These are phyloP conservation scores for Erodium trifolium DNA, from an alignment of 441 rosid genomes.

Conservation along the genomic window DNA sequence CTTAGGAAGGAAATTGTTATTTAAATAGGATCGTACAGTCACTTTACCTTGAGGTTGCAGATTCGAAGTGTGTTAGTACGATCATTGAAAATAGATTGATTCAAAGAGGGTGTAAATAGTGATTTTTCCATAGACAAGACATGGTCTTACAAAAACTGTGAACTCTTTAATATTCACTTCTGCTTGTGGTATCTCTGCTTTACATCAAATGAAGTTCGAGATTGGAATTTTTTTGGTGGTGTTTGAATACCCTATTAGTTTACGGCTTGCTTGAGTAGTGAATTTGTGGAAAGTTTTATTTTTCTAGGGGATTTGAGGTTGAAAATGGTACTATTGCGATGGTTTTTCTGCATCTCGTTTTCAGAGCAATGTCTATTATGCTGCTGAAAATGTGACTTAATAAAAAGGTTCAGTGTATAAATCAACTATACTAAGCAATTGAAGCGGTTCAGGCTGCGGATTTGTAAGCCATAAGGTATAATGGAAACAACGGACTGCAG, in stretches of 20 bases:
- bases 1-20: constrained; percentile 13
- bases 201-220: constrained; percentile 5
- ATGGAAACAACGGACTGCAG: not conserved
- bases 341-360: constrained; percentile 6
- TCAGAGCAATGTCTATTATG: not conserved
- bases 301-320: not conserved
- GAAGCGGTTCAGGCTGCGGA: not conserved
- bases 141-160: not conserved
- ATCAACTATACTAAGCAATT: not conserved
- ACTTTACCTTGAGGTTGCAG: constrained; percentile 8
- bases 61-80: not conserved
- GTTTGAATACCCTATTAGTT: constrained; percentile 4
- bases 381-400: too few species aligned
- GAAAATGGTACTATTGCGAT: not conserved
- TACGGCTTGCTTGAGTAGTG: not conserved
- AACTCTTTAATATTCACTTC: not conserved
- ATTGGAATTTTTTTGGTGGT: not conserved
- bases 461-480: constrained; percentile 6
- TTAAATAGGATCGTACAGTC: constrained; percentile 10
- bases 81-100: constrained; percentile 8
- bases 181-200: constrained; percentile 1
- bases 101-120: constrained; percentile 6
- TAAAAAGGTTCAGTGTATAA: not conserved
- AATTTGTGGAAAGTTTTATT: not conserved
- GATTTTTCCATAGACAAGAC: not conserved